Conservation (phyloP, 1,139 yeast genomes). For the Geotrichum candidum region DNA sequence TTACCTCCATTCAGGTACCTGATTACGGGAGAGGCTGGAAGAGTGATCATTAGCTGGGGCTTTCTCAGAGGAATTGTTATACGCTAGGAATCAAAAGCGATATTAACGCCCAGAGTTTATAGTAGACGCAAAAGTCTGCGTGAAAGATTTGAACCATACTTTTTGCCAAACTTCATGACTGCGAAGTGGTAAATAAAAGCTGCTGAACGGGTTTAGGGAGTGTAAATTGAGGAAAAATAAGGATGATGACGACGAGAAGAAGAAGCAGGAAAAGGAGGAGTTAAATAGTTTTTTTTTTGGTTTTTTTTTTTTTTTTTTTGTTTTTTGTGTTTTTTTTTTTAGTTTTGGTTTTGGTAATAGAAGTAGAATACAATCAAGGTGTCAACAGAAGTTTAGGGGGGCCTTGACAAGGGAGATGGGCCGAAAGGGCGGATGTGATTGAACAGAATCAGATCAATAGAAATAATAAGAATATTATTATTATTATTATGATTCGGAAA, state of each 20-base stretch:
- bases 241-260: background rate
- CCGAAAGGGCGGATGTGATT: background rate
- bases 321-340: background rate
- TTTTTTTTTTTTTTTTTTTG: background rate
- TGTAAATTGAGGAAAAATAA: background rate
- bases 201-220: background rate
- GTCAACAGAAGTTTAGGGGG: background rate
- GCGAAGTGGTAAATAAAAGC: background rate
- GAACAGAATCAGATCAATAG: background rate
- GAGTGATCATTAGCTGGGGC: slow-evolving; percentile 14
- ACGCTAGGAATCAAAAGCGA: background rate
- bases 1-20: slow-evolving; percentile 84
- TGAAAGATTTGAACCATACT: slow-evolving; percentile 35
- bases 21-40: slow-evolving; percentile 59
- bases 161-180: slow-evolving; percentile 79
- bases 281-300: background rate
- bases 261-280: background rate
- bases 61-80: background rate
- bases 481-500: background rate
- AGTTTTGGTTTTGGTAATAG: background rate
- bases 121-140: too few relatives aligned
- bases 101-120: background rate
- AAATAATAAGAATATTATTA: background rate
- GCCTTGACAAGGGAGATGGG: background rate
- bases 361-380: background rate